A percentile compares a stretch with the other conserved stretches of the same genome.
phyloP scores from a whole-genome alignment of 495 filamentous ascomycete species.

The Recurvomyces mirabilis region DNA sequence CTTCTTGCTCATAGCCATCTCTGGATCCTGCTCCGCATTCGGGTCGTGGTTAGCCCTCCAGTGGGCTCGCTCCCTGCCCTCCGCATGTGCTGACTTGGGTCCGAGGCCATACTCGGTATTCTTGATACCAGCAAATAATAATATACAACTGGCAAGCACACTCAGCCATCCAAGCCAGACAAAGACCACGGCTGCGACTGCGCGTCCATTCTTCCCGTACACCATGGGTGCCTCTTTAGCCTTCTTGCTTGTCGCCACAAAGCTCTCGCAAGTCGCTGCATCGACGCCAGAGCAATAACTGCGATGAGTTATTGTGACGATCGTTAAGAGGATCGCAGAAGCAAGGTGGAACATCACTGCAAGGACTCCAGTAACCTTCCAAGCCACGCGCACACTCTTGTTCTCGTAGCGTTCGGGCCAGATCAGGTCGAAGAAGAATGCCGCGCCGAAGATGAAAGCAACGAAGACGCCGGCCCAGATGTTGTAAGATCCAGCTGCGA shows the following conservation, averaged over 20 bases:
- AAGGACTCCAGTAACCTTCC: conserved; percentile 37
- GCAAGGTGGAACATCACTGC: conserved; percentile 34
- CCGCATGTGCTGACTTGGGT: conserved; percentile 8
- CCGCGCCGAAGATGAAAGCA: conserved; percentile 42
- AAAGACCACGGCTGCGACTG: conserved; percentile 34
- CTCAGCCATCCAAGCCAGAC: conserved; percentile 31
- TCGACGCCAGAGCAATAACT: conserved; percentile 29
- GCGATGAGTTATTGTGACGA: conserved; percentile 33
- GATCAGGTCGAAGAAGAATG: conserved; percentile 45
- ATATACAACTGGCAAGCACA: conserved; percentile 10
- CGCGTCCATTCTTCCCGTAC: conserved; percentile 33
- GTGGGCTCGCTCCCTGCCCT: background rate
- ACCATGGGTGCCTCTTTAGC: conserved; percentile 24
- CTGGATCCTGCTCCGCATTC: conserved; percentile 1
- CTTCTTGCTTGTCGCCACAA: conserved; percentile 21
- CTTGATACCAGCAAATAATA: conserved; percentile 11
- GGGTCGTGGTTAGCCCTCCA: background rate
- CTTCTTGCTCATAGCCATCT: background rate
- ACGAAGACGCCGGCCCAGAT: conserved; percentile 44
- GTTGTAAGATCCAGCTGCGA: conserved; percentile 40
- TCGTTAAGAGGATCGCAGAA: conserved; percentile 34
- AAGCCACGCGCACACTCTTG: conserved; percentile 34
- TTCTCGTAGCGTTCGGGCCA: conserved; percentile 41
- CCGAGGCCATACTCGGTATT: conserved; percentile 8
- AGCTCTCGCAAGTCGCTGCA: conserved; percentile 17